These are phyloP conservation scores for Kwoniella bestiolae DNA, from an alignment of 768 basidiomycete species.

Conservation along the genomic window DNA sequence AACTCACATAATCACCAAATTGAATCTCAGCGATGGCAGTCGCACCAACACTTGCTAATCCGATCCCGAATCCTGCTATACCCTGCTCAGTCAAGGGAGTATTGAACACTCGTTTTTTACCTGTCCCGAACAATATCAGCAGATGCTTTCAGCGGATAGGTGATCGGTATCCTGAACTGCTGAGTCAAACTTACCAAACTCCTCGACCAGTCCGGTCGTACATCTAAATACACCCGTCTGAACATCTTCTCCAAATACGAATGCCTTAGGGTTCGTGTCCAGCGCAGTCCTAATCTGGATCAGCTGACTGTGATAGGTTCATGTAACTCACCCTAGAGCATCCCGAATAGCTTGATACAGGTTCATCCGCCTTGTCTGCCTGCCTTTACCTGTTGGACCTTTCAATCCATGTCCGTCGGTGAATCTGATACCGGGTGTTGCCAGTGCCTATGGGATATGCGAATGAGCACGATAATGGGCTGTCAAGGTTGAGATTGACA, in stretches of 20 bases:
- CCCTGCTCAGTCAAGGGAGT: constrained; percentile 75
- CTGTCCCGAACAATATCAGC: constrained; percentile 59
- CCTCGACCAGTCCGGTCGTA: constrained; percentile 90
- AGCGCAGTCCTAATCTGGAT: constrained; percentile 69
- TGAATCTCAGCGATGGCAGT: constrained; percentile 90
- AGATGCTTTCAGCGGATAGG: not conserved
- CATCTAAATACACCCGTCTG: constrained; percentile 81
- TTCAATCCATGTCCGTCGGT: constrained; percentile 51
- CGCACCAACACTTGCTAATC: constrained; percentile 88
- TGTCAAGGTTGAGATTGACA: too few relatives aligned
- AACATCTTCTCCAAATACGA: constrained; percentile 86
- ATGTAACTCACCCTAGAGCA: constrained; percentile 70
- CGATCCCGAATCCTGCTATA: constrained; percentile 92
- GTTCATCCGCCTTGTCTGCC: constrained; percentile 94
- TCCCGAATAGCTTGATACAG: constrained; percentile 90
- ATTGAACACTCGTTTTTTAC: constrained; percentile 91
- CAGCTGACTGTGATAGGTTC: not conserved
- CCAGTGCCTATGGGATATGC: constrained; percentile 27
- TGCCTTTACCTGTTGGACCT: constrained; percentile 62
- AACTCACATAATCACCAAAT: constrained; percentile 56
- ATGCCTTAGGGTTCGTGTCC: constrained; percentile 79
- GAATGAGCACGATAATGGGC: not conserved
- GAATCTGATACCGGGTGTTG: constrained; percentile 47
- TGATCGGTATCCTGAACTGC: not conserved
- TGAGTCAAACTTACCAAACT: constrained; percentile 70